Evolutionary conservation across 805 yeast species (phyloP).

Genomic region (Candida maris): DNA sequence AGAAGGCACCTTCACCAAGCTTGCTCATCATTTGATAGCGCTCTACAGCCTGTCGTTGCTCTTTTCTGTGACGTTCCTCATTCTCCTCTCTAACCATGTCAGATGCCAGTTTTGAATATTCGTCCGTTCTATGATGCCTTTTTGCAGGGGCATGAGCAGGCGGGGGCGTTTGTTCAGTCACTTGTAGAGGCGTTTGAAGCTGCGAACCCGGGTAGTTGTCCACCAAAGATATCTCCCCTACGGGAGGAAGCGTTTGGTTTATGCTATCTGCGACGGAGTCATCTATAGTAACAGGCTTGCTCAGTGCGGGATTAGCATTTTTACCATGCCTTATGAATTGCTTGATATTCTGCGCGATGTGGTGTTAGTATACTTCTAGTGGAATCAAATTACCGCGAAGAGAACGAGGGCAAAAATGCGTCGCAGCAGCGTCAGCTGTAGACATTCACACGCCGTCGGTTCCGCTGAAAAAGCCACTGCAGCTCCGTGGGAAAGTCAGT

Average conservation of each 20-base stretch:
- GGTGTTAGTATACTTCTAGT: too few species aligned
- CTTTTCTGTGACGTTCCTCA: slow-evolving; percentile 16
- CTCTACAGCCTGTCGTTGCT: slow-evolving; percentile 27
- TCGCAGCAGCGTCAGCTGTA: too few species aligned
- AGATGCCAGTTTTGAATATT: slow-evolving; percentile 30
- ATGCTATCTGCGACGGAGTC: background rate
- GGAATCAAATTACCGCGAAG: too few species aligned
- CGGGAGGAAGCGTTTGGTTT: background rate
- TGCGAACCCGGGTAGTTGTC: background rate
- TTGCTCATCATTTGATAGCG: slow-evolving; percentile 43
- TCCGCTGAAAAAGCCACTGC: too few species aligned
- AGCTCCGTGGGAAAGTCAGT: too few species aligned
- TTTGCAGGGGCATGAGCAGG: slow-evolving; percentile 3
- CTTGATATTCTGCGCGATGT: slow-evolving; percentile 40
- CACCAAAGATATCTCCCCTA: background rate
- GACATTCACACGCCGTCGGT: too few species aligned
- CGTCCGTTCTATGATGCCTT: slow-evolving; percentile 23
- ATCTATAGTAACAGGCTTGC: background rate
- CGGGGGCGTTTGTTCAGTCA: slow-evolving; percentile 3
- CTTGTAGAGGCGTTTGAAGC: slow-evolving; percentile 2
- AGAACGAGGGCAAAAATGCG: too few species aligned
- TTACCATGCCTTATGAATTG: slow-evolving; percentile 43
- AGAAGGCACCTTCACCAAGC: slow-evolving; percentile 62
- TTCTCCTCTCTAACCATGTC: slow-evolving; percentile 33
- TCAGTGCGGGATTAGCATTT: slow-evolving; percentile 14